Conservation (phyloP, 495 filamentous ascomycete species). For the Amorphotheca resinae region DNA sequence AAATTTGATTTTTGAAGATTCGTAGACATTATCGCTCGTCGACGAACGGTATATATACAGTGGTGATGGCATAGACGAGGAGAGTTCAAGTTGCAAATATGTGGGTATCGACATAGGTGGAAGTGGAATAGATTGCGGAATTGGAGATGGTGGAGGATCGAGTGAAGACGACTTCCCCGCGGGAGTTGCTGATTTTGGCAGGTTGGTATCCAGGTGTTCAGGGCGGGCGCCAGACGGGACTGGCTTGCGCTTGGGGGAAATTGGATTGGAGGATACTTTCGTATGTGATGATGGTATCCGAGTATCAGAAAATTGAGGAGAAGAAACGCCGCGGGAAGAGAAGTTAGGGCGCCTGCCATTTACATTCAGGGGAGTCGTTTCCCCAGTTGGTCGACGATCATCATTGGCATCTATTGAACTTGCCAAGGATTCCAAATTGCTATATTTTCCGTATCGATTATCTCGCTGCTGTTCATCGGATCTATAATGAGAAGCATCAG, state of each 20-base stretch:
- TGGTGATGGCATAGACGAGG: slow-evolving; percentile 68
- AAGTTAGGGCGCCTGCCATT: slow-evolving; percentile 8
- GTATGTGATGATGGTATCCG: slow-evolving; percentile 10
- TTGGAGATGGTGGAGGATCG: slow-evolving; percentile 12
- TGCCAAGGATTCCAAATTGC: slow-evolving; percentile 3
- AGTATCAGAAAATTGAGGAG: slow-evolving; percentile 5
- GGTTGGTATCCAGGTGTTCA: slow-evolving; percentile 16
- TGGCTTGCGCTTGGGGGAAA: slow-evolving; percentile 15
- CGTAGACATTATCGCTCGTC: slow-evolving; percentile 71
- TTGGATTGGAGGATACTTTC: slow-evolving; percentile 11
- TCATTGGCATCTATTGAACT: background rate
- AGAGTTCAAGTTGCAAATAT: slow-evolving; percentile 77
- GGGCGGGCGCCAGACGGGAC: slow-evolving; percentile 6
- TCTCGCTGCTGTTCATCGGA: background rate
- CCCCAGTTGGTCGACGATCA: slow-evolving; percentile 10
- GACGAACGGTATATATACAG: slow-evolving; percentile 73
- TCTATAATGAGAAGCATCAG: background rate
- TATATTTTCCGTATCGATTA: background rate
- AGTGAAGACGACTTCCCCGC: background rate
- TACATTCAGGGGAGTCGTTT: slow-evolving; percentile 1
- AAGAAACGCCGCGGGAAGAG: slow-evolving; percentile 14
- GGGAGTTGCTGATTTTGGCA: background rate
- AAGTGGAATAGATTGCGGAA: slow-evolving; percentile 36
- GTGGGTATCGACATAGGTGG: slow-evolving; percentile 81
- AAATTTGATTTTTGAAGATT: slow-evolving; percentile 91